A percentile compares a stretch with the other conserved stretches of the same genome.
Conservation (phyloP, 192 early-diverging fungal genomes). For the Chytriomyces hyalinus region DNA sequence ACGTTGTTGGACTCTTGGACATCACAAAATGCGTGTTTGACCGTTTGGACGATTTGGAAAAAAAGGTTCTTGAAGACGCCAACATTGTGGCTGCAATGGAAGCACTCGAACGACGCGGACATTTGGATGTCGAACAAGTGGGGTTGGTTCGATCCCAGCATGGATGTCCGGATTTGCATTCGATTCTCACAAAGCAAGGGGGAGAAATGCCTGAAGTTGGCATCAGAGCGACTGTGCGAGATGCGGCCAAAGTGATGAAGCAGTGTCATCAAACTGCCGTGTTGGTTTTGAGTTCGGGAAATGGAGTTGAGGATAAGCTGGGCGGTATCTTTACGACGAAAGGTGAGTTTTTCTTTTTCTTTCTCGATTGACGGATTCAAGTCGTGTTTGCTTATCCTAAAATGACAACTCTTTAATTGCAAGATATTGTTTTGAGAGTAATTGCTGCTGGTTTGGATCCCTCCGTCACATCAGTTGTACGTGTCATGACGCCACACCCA, state of each 20-base stretch:
- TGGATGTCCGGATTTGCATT: conserved; percentile 87
- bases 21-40: conserved; percentile 61
- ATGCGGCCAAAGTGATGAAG: conserved; percentile 54
- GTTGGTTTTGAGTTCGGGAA: conserved; percentile 40
- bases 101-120: conserved; percentile 55
- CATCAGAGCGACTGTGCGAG: conserved; percentile 46
- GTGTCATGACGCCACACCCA: conserved; percentile 86
- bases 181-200: conserved; percentile 65
- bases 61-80: conserved; percentile 59
- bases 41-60: conserved; percentile 54
- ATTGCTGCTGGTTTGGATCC: conserved; percentile 77
- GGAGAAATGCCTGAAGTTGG: conserved; percentile 43
- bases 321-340: conserved; percentile 93
- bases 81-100: conserved; percentile 65
- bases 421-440: conserved; percentile 58
- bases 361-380: background rate
- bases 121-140: conserved; percentile 45
- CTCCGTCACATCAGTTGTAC: conserved; percentile 86
- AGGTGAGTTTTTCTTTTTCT: background rate
- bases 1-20: conserved; percentile 56
- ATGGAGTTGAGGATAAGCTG: conserved; percentile 60
- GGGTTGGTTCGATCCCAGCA: conserved; percentile 59
- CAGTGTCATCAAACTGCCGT: conserved; percentile 52
- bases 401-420: conserved; percentile 89
- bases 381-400: background rate